Evolutionary conservation across 257 asterid genomes (phyloP).

Genomic region (Plectranthus barbatus): DNA sequence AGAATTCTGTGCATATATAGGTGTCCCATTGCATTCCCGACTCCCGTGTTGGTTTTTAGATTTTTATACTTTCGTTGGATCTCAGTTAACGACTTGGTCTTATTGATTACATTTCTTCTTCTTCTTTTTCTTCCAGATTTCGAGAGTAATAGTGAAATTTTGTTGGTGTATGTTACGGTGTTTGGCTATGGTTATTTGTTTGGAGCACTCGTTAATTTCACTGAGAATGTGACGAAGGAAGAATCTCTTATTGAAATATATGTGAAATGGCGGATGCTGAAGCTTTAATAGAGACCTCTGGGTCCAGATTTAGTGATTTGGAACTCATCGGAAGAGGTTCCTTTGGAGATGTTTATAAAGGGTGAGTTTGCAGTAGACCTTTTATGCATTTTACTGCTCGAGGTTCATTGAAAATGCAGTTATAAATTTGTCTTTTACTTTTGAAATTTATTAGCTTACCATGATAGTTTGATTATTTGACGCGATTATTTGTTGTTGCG

Average conservation of each 20-base stretch:
- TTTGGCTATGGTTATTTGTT: constrained; percentile 11
- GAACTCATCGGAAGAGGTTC: constrained; percentile 98
- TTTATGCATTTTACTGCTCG: not conserved
- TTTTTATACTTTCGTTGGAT: constrained; percentile 12
- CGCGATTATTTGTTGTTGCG: not conserved
- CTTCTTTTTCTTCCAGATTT: not conserved
- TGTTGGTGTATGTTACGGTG: constrained; percentile 8
- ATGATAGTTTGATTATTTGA: not conserved
- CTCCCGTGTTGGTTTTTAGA: constrained; percentile 11
- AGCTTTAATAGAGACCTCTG: constrained; percentile 71
- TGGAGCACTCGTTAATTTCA: constrained; percentile 4
- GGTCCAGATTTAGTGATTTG: constrained; percentile 74
- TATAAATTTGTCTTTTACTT: not conserved
- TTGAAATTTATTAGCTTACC: not conserved
- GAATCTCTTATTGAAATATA: not conserved
- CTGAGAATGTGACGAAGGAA: constrained; percentile 16
- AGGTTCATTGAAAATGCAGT: not conserved
- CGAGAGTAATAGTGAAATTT: constrained; percentile 3
- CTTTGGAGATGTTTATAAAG: constrained; percentile 94
- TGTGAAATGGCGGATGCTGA: constrained; percentile 64
- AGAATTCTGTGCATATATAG: constrained; percentile 15
- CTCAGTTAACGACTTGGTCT: constrained; percentile 15
- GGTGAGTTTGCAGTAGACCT: constrained; percentile 31
- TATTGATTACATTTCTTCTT: not conserved
- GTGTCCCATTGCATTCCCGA: constrained; percentile 18